phyloP scores from a whole-genome alignment of 805 yeast genomes.

The Saturnispora zaruensis region DNA sequence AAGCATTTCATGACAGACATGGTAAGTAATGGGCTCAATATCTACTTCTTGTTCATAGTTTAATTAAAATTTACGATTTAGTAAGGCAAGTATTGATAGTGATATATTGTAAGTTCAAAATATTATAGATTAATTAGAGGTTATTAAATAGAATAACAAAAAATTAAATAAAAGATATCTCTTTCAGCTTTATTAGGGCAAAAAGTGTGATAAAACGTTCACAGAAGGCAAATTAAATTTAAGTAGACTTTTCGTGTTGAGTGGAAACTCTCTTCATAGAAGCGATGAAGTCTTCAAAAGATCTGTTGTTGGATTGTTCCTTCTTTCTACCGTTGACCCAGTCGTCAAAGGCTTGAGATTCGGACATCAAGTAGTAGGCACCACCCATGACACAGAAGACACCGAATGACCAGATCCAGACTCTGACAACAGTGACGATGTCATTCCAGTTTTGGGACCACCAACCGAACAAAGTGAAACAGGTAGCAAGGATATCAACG shows the following conservation, averaged over 20 bases:
- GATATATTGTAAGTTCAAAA: background rate
- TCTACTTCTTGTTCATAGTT: background rate
- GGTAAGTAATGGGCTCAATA: constrained; percentile 16
- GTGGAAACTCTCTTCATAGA: constrained; percentile 84
- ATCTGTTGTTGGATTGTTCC: constrained; percentile 50
- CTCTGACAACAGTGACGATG: constrained; percentile 87
- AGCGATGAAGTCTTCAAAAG: constrained; percentile 72
- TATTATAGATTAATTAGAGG: background rate
- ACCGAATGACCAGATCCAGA: constrained; percentile 95
- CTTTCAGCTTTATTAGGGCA: background rate
- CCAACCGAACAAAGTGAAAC: constrained; percentile 93
- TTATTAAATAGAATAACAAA: constrained; percentile 1
- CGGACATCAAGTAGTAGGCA: constrained; percentile 89
- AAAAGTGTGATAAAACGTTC: constrained; percentile 1
- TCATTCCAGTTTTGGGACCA: constrained; percentile 97
- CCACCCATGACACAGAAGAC: constrained; percentile 95
- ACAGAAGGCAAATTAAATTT: constrained; percentile 19
- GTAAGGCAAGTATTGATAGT: background rate
- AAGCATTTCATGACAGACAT: constrained; percentile 22
- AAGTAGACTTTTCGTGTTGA: constrained; percentile 74
- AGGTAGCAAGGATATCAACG: constrained; percentile 87
- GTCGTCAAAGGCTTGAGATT: constrained; percentile 71
- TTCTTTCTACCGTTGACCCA: constrained; percentile 76
- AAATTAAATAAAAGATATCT: background rate
- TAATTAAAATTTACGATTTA: background rate